Evolutionary conservation across 768 basidiomycete genomes (phyloP).

Genomic region (Fibroporia radiculosa): DNA sequence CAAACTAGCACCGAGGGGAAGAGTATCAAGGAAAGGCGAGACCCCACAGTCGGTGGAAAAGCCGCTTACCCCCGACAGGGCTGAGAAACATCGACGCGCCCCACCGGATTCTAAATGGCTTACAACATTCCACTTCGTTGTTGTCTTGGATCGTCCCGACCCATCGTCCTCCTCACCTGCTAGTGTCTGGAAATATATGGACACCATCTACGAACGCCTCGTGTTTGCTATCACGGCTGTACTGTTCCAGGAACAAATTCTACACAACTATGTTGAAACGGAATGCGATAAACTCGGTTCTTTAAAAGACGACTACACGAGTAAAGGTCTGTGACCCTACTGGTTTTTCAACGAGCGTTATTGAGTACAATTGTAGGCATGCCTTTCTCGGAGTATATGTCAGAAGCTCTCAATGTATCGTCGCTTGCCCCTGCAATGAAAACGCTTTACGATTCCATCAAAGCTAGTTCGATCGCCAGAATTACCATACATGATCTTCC

Average conservation of each 20-base stretch:
- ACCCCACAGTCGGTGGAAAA: constrained; percentile 21
- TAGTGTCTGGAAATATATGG: constrained; percentile 72
- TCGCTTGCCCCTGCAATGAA: constrained; percentile 79
- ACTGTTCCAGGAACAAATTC: constrained; percentile 84
- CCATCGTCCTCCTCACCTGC: constrained; percentile 79
- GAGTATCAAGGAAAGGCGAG: constrained; percentile 42
- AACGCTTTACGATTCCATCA: constrained; percentile 70
- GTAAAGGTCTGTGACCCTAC: constrained; percentile 40
- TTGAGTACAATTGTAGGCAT: constrained; percentile 35
- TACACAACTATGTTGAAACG: constrained; percentile 76
- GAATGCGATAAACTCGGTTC: constrained; percentile 68
- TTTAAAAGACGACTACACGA: constrained; percentile 62
- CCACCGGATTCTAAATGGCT: constrained; percentile 39
- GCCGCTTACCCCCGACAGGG: constrained; percentile 28
- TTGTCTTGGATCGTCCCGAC: constrained; percentile 86
- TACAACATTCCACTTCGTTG: constrained; percentile 76
- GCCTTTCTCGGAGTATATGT: constrained; percentile 46
- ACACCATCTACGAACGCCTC: constrained; percentile 83
- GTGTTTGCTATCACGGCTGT: constrained; percentile 89
- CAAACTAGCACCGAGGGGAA: constrained; percentile 43
- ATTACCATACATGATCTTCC: constrained; percentile 73
- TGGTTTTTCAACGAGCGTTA: neutral
- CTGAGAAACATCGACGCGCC: constrained; percentile 4
- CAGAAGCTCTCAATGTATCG: constrained; percentile 53
- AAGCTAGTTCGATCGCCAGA: constrained; percentile 67